These are phyloP conservation scores for Magnaporthiopsis rhizophila DNA, from an alignment of 2,329 filamentous ascomycete genomes.

Conservation along the genomic window DNA sequence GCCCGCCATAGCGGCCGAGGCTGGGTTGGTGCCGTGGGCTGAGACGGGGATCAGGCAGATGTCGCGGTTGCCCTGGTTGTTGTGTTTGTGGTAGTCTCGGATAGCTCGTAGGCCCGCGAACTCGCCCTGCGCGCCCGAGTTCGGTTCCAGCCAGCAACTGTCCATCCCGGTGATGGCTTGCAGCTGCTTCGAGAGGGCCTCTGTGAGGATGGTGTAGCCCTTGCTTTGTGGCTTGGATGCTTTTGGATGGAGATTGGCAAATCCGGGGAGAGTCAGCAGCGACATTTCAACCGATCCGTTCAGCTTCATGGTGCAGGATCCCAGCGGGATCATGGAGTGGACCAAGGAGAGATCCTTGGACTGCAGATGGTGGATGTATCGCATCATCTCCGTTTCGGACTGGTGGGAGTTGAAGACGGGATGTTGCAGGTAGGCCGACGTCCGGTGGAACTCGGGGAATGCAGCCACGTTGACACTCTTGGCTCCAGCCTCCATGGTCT, in stretches of 20 bases:
- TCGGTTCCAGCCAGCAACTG: constrained; percentile 83
- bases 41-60: constrained; percentile 93
- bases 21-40: constrained; percentile 92
- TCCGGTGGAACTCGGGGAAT: constrained; percentile 52
- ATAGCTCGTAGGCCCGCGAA: constrained; percentile 87
- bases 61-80: constrained; percentile 64
- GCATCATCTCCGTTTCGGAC: constrained; percentile 87
- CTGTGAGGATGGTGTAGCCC: constrained; percentile 64
- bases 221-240: constrained; percentile 46
- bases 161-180: constrained; percentile 83
- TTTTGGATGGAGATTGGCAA: constrained; percentile 76
- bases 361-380: constrained; percentile 88
- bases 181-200: constrained; percentile 67
- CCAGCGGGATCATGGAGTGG: constrained; percentile 95
- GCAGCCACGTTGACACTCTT: neutral
- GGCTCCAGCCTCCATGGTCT: constrained; percentile 4
- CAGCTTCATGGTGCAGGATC: constrained; percentile 97
- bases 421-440: constrained; percentile 72
- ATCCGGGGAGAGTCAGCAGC: constrained; percentile 68
- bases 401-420: constrained; percentile 93
- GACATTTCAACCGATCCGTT: constrained; percentile 93
- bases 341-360: constrained; percentile 91
- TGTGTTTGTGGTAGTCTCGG: constrained; percentile 69
- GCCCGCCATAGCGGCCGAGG: constrained; percentile 89
- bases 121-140: constrained; percentile 92